Conservation (phyloP, 345 rosid genomes). For the Aurinia saxatilis region DNA sequence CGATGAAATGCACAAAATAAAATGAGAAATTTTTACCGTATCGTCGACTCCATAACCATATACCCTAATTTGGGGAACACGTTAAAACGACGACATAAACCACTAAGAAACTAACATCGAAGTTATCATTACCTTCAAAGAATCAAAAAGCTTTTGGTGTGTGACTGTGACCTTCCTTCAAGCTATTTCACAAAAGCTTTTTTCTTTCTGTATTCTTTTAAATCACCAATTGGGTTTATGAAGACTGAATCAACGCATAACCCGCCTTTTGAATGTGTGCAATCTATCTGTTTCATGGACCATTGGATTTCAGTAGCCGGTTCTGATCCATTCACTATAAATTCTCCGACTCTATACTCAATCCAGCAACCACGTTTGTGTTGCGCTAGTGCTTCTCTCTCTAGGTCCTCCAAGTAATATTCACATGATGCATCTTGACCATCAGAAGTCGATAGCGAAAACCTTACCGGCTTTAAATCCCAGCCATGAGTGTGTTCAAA, state of each 20-base stretch:
- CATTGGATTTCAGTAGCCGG: conserved; percentile 61
- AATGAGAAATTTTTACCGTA: conserved; percentile 8
- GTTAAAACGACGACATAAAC: background rate
- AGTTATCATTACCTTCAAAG: conserved; percentile 2
- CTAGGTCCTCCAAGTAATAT: conserved; percentile 47
- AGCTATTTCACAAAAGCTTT: conserved; percentile 20
- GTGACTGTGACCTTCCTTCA: background rate
- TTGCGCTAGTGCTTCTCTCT: conserved; percentile 37
- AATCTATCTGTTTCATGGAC: conserved; percentile 93
- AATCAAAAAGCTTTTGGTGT: background rate
- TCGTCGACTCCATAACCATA: conserved; percentile 4
- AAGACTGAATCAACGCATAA: conserved; percentile 88
- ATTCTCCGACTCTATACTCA: conserved; percentile 77
- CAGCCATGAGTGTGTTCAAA: conserved; percentile 83
- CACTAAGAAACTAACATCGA: background rate
- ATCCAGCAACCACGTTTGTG: conserved; percentile 94
- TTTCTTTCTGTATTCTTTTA: conserved; percentile 42
- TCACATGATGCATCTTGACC: conserved; percentile 60
- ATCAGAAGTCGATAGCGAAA: conserved; percentile 59
- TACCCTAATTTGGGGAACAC: conserved; percentile 12
- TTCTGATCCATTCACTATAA: conserved; percentile 50
- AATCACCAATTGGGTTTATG: conserved; percentile 56
- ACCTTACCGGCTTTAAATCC: conserved; percentile 71
- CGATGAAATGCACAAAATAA: conserved; percentile 18
- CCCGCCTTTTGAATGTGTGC: conserved; percentile 94